These are phyloP conservation scores for Carpinus viminea DNA, from an alignment of 306 rosid species.

Conservation along the genomic window DNA sequence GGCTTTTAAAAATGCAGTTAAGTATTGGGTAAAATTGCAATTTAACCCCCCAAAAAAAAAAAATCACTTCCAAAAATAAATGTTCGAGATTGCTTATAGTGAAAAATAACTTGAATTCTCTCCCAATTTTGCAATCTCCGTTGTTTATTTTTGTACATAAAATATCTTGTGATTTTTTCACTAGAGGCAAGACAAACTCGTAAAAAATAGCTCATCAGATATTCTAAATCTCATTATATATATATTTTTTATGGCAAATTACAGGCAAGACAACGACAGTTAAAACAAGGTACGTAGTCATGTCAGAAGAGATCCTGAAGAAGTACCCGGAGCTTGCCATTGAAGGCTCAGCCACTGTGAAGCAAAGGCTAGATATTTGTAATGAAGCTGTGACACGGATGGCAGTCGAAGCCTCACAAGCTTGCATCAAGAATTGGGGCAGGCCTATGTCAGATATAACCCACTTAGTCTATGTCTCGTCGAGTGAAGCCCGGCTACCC, in stretches of 20 bases:
- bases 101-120: too few relatives aligned
- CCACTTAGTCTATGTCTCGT: slow-evolving; percentile 84
- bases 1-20: too few relatives aligned
- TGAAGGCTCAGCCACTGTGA: slow-evolving; percentile 73
- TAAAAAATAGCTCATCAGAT: background rate
- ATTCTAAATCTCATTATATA: slow-evolving; percentile 1
- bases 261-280: slow-evolving; percentile 92
- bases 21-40: too few relatives aligned
- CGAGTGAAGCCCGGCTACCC: slow-evolving; percentile 85
- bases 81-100: too few relatives aligned
- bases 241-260: slow-evolving; percentile 15
- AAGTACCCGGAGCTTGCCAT: slow-evolving; percentile 66
- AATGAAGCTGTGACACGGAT: slow-evolving; percentile 84
- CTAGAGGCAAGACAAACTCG: too few relatives aligned
- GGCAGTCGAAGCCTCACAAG: slow-evolving; percentile 87
- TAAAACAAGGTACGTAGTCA: slow-evolving; percentile 89
- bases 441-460: slow-evolving; percentile 73
- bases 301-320: slow-evolving; percentile 80
- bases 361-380: slow-evolving; percentile 81
- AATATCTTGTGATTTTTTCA: too few relatives aligned
- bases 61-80: too few relatives aligned
- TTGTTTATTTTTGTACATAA: too few relatives aligned
- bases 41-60: too few relatives aligned
- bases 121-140: too few relatives aligned
- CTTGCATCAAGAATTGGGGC: slow-evolving; percentile 79